These are phyloP conservation scores for Ceratobasidium sp. DNA, from an alignment of 1,284 basidiomycete genomes.

Conservation along the genomic window DNA sequence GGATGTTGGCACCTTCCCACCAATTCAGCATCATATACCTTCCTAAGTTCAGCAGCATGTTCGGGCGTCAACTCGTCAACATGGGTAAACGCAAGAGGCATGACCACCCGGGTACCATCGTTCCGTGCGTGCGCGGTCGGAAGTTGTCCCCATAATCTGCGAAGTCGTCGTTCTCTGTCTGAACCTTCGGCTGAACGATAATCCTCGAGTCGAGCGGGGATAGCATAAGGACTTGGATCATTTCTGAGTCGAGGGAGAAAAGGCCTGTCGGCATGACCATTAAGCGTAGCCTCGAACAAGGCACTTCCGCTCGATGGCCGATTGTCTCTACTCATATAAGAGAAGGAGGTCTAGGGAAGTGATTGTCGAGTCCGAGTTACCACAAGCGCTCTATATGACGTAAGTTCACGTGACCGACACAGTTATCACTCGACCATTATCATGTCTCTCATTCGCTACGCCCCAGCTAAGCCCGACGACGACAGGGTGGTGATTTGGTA, in stretches of 20 bases:
- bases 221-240: constrained; percentile 37
- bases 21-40: constrained; percentile 84
- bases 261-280: constrained; percentile 42
- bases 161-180: constrained; percentile 70
- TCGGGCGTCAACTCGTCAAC: constrained; percentile 69
- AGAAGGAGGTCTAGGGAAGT: constrained; percentile 11
- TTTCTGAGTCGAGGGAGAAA: constrained; percentile 39
- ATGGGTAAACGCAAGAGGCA: constrained; percentile 52
- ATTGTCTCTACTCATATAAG: constrained; percentile 38
- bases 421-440: constrained; percentile 23
- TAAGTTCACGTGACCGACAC: constrained; percentile 14
- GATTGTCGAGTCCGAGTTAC: constrained; percentile 19
- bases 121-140: constrained; percentile 56
- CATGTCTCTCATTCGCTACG: constrained; percentile 42
- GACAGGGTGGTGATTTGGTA: constrained; percentile 31
- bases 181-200: constrained; percentile 75
- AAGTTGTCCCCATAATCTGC: constrained; percentile 73
- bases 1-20: constrained; percentile 68
- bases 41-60: constrained; percentile 74
- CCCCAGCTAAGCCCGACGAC: constrained; percentile 26
- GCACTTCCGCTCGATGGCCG: constrained; percentile 42
- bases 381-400: constrained; percentile 28
- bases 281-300: constrained; percentile 47
- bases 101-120: constrained; percentile 52
- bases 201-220: constrained; percentile 61